These are phyloP conservation scores for Penicillium sp. DNA, from an alignment of 2,329 filamentous ascomycete species.

Conservation along the genomic window DNA sequence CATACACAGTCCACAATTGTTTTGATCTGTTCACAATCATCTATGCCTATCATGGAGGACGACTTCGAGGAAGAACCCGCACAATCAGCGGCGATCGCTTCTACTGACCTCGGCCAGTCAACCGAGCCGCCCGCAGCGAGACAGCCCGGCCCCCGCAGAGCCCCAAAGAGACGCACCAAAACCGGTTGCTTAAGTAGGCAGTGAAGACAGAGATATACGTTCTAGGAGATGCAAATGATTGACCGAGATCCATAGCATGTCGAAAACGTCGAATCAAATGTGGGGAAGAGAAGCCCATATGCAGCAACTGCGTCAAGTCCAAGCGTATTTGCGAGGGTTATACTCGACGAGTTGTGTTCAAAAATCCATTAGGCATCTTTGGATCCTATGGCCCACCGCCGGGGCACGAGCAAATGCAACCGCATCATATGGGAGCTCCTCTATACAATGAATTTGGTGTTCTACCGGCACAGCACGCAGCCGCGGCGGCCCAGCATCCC, in stretches of 20 bases:
- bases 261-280: slow-evolving; percentile 96
- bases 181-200: slow-evolving; percentile 86
- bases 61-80: background rate
- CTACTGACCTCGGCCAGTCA: slow-evolving; percentile 11
- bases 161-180: slow-evolving; percentile 76
- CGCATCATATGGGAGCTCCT: slow-evolving; percentile 27
- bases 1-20: background rate
- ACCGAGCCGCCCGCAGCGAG: slow-evolving; percentile 26
- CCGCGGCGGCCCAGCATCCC: slow-evolving; percentile 41
- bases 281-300: slow-evolving; percentile 72
- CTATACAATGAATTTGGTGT: slow-evolving; percentile 32
- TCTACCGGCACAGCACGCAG: slow-evolving; percentile 35
- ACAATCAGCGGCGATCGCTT: background rate
- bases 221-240: slow-evolving; percentile 5
- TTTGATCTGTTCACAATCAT: background rate
- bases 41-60: slow-evolving; percentile 5
- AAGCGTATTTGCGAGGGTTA: slow-evolving; percentile 54
- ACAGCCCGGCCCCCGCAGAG: slow-evolving; percentile 33
- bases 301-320: slow-evolving; percentile 55
- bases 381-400: slow-evolving; percentile 32
- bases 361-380: slow-evolving; percentile 46
- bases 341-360: slow-evolving; percentile 50
- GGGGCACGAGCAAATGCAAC: slow-evolving; percentile 31
- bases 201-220: background rate
- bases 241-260: slow-evolving; percentile 67